phyloP scores from a whole-genome alignment of 179 eudicot genomes.

The Beta lomatogona region DNA sequence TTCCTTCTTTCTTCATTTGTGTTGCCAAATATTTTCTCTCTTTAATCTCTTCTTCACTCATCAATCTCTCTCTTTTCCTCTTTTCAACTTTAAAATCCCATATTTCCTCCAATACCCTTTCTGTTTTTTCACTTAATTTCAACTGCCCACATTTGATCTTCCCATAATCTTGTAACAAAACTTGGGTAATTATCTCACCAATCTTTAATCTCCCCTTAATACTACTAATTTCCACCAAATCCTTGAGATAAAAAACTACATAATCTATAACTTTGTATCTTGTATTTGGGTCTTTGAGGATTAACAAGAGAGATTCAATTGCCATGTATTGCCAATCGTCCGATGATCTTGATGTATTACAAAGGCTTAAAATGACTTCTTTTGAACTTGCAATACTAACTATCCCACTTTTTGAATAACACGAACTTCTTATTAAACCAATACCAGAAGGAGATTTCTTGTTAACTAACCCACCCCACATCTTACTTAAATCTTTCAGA shows the following conservation, averaged over 20 bases:
- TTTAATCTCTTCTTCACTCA: slow-evolving; percentile 43
- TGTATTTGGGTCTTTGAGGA: slow-evolving; percentile 54
- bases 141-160: slow-evolving; percentile 44
- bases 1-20: slow-evolving; percentile 58
- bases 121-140: slow-evolving; percentile 30
- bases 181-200: slow-evolving; percentile 57
- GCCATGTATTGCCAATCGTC: slow-evolving; percentile 77
- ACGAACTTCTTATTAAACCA: slow-evolving; percentile 55
- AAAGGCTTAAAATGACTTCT: slow-evolving; percentile 47
- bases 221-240: slow-evolving; percentile 56
- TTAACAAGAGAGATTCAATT: slow-evolving; percentile 56
- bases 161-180: slow-evolving; percentile 48
- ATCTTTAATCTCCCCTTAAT: slow-evolving; percentile 36
- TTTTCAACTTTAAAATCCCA: slow-evolving; percentile 58
- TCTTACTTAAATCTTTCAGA: slow-evolving; percentile 44
- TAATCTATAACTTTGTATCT: slow-evolving; percentile 52
- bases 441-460: slow-evolving; percentile 55
- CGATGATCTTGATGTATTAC: slow-evolving; percentile 62
- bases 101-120: slow-evolving; percentile 45
- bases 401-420: slow-evolving; percentile 52
- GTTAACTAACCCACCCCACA: slow-evolving; percentile 74
- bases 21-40: slow-evolving; percentile 40
- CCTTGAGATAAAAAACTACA: slow-evolving; percentile 41
- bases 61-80: slow-evolving; percentile 46
- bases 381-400: slow-evolving; percentile 36